phyloP scores from a whole-genome alignment of 2,329 filamentous ascomycete genomes.

The Pezicula rhizophila region DNA sequence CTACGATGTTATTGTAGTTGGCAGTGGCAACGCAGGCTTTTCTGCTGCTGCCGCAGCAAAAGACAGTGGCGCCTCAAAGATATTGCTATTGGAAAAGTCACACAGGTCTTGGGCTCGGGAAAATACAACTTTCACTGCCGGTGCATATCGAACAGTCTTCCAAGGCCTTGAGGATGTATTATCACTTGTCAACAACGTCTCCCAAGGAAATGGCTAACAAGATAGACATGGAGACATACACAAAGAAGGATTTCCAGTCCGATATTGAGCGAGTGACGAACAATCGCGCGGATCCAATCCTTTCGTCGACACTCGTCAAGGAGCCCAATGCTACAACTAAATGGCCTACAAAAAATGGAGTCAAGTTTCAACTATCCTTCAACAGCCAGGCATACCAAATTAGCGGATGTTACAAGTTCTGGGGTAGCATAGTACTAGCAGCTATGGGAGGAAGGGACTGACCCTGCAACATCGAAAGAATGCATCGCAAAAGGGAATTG shows the following conservation, averaged over 20 bases:
- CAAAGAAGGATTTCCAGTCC: conserved; percentile 42
- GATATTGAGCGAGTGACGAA: conserved; percentile 53
- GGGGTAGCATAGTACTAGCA: conserved; percentile 58
- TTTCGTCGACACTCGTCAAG: conserved; percentile 43
- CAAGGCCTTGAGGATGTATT: conserved; percentile 49
- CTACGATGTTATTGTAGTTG: conserved; percentile 47
- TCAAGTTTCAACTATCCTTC: conserved; percentile 55
- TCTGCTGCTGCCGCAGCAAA: conserved; percentile 13
- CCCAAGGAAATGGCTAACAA: conserved; percentile 35
- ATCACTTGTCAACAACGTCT: conserved; percentile 55
- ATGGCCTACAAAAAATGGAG: conserved; percentile 49
- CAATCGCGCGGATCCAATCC: conserved; percentile 43
- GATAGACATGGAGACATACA: conserved; percentile 56
- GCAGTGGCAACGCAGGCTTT: conserved; percentile 60
- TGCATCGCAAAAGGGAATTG: conserved; percentile 37
- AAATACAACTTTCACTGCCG: conserved; percentile 17
- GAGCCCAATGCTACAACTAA: conserved; percentile 45
- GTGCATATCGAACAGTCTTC: conserved; percentile 43
- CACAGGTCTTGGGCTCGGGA: conserved; percentile 17
- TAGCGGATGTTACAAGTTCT: conserved; percentile 56
- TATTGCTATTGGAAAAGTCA: conserved; percentile 17
- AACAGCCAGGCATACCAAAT: conserved; percentile 61
- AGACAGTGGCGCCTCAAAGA: conserved; percentile 7
- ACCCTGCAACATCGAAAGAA: conserved; percentile 41
- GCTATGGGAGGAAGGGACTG: conserved; percentile 52